phyloP scores from a whole-genome alignment of 2,329 filamentous ascomycete species.

The Colletotrichum euphorbiae region DNA sequence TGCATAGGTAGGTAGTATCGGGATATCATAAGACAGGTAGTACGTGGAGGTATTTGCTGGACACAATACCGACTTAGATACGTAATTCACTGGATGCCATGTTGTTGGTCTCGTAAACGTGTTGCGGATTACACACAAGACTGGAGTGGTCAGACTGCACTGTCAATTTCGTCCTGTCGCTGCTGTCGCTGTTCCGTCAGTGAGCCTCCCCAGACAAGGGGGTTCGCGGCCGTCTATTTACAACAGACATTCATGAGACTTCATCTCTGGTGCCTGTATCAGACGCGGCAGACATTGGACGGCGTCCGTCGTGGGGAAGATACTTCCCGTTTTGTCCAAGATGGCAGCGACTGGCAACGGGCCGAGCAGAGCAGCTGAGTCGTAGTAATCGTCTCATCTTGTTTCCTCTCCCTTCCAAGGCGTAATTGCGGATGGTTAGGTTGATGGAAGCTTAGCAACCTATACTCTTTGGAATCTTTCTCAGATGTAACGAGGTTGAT shows the following conservation, averaged over 20 bases:
- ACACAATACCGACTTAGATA: no score
- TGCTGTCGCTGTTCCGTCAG: slow-evolving; percentile 14
- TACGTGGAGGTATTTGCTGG: no score
- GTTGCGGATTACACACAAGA: neutral
- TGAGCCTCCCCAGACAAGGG: neutral
- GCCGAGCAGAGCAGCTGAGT: slow-evolving; percentile 7
- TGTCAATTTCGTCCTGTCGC: slow-evolving; percentile 24
- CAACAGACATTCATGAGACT: slow-evolving; percentile 22
- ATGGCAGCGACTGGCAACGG: slow-evolving; percentile 1
- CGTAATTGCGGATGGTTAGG: neutral
- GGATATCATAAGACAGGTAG: no score
- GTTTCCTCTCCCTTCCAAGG: neutral
- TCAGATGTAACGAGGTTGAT: neutral
- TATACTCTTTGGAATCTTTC: neutral
- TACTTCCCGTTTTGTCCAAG: slow-evolving; percentile 1
- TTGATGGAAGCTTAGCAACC: slow-evolving; percentile 4
- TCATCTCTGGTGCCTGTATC: slow-evolving; percentile 11
- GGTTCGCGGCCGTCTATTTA: neutral
- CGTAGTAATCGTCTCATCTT: slow-evolving; percentile 17
- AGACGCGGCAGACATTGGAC: slow-evolving; percentile 23
- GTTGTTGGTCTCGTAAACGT: neutral
- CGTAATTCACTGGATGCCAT: no score
- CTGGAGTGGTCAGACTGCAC: slow-evolving; percentile 11
- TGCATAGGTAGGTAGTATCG: no score
- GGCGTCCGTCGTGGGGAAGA: slow-evolving; percentile 2